phyloP scores from a whole-genome alignment of 768 basidiomycete species.

The Pulveroboletus sp. region DNA sequence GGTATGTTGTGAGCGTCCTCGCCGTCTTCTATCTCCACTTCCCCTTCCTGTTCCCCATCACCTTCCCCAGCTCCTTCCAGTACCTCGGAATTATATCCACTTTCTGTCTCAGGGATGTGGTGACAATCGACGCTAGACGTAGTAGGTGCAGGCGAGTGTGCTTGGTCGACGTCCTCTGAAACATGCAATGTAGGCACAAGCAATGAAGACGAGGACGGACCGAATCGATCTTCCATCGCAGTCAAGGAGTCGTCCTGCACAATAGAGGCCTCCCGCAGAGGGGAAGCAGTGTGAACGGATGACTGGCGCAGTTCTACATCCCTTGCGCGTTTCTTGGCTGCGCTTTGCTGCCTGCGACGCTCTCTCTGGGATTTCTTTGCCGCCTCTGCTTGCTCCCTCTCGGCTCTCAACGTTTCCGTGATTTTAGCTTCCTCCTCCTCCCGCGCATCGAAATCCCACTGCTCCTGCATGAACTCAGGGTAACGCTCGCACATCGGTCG shows the following conservation, averaged over 20 bases:
- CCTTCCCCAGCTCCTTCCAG: constrained; percentile 30
- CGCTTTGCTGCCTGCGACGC: constrained; percentile 49
- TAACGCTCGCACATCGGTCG: constrained; percentile 83
- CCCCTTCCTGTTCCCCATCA: constrained; percentile 25
- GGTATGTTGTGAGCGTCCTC: constrained; percentile 20
- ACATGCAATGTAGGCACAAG: constrained; percentile 22
- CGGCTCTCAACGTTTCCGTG: constrained; percentile 40
- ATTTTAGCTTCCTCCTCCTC: constrained; percentile 70
- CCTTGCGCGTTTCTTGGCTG: constrained; percentile 49
- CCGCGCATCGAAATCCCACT: constrained; percentile 67
- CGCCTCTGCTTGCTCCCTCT: constrained; percentile 42
- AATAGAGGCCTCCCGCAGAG: constrained; percentile 27
- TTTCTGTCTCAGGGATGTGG: constrained; percentile 40
- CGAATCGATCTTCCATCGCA: constrained; percentile 27
- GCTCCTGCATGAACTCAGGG: constrained; percentile 77
- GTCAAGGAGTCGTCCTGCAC: constrained; percentile 28
- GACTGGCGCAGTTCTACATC: constrained; percentile 27
- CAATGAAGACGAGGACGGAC: constrained; percentile 25
- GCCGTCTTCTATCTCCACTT: constrained; percentile 22
- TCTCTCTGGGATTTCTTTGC: constrained; percentile 40
- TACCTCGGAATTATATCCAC: constrained; percentile 53
- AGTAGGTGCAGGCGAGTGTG: constrained; percentile 50
- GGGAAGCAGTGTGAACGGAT: constrained; percentile 22
- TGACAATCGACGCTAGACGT: constrained; percentile 46
- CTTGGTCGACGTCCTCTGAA: constrained; percentile 32